Base-by-base conservation (phyloP, 2,329 filamentous ascomycete species). In the Ophiostoma fasciatum region DNA sequence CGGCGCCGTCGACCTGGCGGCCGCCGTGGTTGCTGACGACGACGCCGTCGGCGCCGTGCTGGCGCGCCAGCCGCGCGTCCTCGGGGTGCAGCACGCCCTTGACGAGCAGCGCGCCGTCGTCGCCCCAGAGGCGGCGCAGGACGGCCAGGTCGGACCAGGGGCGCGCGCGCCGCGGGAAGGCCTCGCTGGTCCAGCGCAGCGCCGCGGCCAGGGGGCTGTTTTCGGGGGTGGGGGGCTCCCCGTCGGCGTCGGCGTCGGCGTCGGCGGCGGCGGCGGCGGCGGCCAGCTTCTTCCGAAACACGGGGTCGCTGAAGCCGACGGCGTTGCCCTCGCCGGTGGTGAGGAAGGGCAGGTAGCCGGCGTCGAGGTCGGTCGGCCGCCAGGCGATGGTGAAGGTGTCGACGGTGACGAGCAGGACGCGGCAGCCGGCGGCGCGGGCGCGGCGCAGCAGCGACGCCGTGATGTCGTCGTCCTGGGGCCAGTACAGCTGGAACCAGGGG, bases 401-500 rank as follows among this genome's bases (percentile, higher is more conserved):
- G 22, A 23, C 22, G 22, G 22, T 23, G 5, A 23, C 9, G 9
- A 23, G 22, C 5, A 23, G 5, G 5, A 11, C 22, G 22, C 12
- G 9, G 22, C 12, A 23, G 22, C 22, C 22, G 22, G 22, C 22
- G 22, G 22, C 22, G 9, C 12, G 9, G 22, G 22, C 22, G 22
- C 22, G 22, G 9, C 12, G 5, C 22, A 23, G 61, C 13, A 84
- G 56, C 2, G 71, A 78, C 0, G 65, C 57, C 0, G 78, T 83
- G 37, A 83, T 60, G 35, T 83, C 66, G 37, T 71, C 67, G 37
- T 71, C 67, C 15, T 63, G 56, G 0, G 79, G 78, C 75, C 78
- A 83, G 57, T 85, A 85, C 0, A 85, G 64, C 50, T 85, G 80
- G 51, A 68, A 85, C 76, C 77, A 85, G 4, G 38, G 33, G 17